phyloP scores from a whole-genome alignment of 192 early-diverging fungal genomes.

The Geosiphon pyriformis region DNA sequence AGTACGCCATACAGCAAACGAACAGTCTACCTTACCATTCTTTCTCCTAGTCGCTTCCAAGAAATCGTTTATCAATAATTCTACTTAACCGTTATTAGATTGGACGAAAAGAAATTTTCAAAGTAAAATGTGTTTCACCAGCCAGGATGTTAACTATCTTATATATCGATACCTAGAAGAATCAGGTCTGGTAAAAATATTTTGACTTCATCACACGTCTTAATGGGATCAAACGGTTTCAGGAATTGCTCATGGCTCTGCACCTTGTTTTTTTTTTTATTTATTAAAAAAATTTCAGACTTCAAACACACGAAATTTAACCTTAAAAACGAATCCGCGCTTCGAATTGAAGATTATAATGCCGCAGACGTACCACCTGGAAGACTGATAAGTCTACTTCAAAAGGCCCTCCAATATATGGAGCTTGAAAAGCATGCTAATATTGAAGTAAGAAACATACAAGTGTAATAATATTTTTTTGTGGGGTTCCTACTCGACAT shows the following conservation, averaged over 20 bases:
- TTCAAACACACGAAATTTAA: constrained; percentile 82
- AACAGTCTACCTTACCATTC: too few relatives aligned
- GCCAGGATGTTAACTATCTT: constrained; percentile 85
- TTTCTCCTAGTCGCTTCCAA: too few relatives aligned
- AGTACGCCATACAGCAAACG: too few relatives aligned
- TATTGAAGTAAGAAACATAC: constrained; percentile 40
- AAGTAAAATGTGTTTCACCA: constrained; percentile 61
- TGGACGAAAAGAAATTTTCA: too few relatives aligned
- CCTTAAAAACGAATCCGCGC: constrained; percentile 80
- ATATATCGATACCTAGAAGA: constrained; percentile 84
- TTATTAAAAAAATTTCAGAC: constrained; percentile 41
- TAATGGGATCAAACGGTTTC: too few relatives aligned
- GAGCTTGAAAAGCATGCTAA: constrained; percentile 86
- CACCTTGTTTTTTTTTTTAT: not conserved
- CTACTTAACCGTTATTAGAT: too few relatives aligned
- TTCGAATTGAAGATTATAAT: constrained; percentile 55
- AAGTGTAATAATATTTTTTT: not conserved
- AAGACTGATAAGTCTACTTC: constrained; percentile 75
- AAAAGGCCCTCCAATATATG: constrained; percentile 88
- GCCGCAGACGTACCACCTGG: constrained; percentile 72
- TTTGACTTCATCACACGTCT: too few relatives aligned
- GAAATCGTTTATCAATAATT: too few relatives aligned
- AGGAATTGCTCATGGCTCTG: not conserved
- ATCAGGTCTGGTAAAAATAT: constrained; percentile 54
- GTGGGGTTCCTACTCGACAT: not conserved